Percentiles rank a stretch among this genome's conserved stretches.
phyloP scores from a whole-genome alignment of 1,284 basidiomycete genomes.

The Amylostereum areolatum region DNA sequence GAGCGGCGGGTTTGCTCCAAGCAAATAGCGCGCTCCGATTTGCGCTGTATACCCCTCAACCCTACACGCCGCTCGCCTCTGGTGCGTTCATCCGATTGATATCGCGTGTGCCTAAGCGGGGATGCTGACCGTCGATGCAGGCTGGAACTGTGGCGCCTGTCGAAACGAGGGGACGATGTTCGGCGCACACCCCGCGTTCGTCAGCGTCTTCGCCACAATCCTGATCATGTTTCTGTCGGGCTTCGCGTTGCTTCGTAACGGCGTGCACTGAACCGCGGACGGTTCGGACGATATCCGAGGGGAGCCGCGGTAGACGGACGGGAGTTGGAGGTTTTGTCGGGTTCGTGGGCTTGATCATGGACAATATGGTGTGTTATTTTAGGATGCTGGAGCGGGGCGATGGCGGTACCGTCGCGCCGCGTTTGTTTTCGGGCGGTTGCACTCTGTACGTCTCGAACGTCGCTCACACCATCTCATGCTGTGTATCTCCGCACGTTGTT shows the following conservation, averaged over 20 bases:
- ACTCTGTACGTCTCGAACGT: too few species aligned
- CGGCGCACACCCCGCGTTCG: conserved; percentile 54
- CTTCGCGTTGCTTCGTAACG: conserved; percentile 49
- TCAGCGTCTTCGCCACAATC: conserved; percentile 62
- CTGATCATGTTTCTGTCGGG: conserved; percentile 72
- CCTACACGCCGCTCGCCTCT: conserved; percentile 68
- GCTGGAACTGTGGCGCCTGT: conserved; percentile 76
- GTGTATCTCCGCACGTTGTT: too few species aligned
- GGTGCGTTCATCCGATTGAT: conserved; percentile 34
- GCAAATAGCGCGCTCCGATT: conserved; percentile 73
- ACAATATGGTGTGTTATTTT: too few species aligned
- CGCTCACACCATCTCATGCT: too few species aligned
- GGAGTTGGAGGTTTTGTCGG: too few species aligned
- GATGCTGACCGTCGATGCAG: conserved; percentile 30
- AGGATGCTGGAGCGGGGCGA: too few species aligned
- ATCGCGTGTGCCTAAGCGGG: conserved; percentile 1
- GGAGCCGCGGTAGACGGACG: too few species aligned
- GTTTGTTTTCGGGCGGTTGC: too few species aligned
- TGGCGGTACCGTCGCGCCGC: too few species aligned
- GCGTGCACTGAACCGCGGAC: conserved; percentile 8
- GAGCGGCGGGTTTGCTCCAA: conserved; percentile 60
- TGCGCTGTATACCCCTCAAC: conserved; percentile 78
- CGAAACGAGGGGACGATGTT: conserved; percentile 40
- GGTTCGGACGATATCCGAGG: too few species aligned
- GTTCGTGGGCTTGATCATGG: too few species aligned